Conservation (phyloP, 2,329 filamentous ascomycete species). For the Byssochlamys sp. region DNA sequence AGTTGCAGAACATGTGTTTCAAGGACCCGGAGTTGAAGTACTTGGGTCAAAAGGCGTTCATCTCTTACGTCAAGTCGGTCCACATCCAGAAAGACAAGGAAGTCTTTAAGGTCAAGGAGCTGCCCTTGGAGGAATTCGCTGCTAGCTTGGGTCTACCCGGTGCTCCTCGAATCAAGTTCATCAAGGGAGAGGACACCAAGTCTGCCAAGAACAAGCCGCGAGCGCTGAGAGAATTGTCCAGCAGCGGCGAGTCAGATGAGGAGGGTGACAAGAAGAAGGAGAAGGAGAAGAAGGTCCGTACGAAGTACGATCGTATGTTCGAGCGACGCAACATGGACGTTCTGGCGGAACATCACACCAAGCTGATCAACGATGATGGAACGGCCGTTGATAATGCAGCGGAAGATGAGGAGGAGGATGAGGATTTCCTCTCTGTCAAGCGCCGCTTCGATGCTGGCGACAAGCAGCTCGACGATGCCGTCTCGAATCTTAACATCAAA, state of each 20-base stretch:
- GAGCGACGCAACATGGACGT: constrained; percentile 93
- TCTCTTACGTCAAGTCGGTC: constrained; percentile 76
- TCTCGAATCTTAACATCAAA: constrained; percentile 20
- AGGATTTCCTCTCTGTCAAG: constrained; percentile 82
- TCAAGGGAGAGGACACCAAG: constrained; percentile 81
- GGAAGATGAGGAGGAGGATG: constrained; percentile 55
- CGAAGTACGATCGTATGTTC: constrained; percentile 97
- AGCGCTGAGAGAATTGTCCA: constrained; percentile 51
- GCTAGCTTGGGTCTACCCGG: constrained; percentile 79
- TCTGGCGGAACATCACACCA: constrained; percentile 83
- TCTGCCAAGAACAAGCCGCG: constrained; percentile 77
- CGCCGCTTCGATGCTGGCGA: constrained; percentile 68
- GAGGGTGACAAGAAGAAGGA: constrained; percentile 42
- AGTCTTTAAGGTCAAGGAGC: constrained; percentile 71
- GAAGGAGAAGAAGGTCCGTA: constrained; percentile 68
- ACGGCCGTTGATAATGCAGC: constrained; percentile 31
- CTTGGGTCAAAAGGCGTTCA: constrained; percentile 88
- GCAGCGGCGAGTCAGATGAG: constrained; percentile 45
- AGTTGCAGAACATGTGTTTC: constrained; percentile 91
- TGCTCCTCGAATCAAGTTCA: constrained; percentile 83
- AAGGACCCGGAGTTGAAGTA: constrained; percentile 91
- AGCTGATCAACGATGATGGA: constrained; percentile 60
- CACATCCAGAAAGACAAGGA: constrained; percentile 86
- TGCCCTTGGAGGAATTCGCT: constrained; percentile 79
- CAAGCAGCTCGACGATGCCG: constrained; percentile 36